Evolutionary conservation across 192 early-diverging fungal genomes (phyloP).

Genomic region (Pilaira anomala): DNA sequence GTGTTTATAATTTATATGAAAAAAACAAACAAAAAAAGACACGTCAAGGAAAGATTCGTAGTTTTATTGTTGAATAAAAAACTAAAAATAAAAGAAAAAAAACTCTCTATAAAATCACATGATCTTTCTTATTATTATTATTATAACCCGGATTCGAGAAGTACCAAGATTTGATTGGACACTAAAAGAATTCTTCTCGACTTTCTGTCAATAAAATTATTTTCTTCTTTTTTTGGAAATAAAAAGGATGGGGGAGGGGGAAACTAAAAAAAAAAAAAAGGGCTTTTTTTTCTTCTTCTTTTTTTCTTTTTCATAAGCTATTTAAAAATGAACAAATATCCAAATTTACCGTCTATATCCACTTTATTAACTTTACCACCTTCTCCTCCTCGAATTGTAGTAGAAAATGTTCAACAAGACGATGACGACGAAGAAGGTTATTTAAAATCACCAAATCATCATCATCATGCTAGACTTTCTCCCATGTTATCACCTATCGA

Average conservation of each 20-base stretch:
- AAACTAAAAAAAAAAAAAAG: too few relatives aligned
- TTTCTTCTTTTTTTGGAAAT: slow-evolving; percentile 10
- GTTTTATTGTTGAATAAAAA: slow-evolving; percentile 21
- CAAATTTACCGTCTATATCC: slow-evolving; percentile 12
- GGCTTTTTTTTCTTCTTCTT: background rate
- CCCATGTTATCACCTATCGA: slow-evolving; percentile 22
- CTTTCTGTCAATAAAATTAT: slow-evolving; percentile 17
- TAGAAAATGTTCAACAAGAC: background rate
- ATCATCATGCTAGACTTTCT: background rate
- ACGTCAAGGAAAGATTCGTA: slow-evolving; percentile 17
- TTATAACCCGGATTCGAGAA: slow-evolving; percentile 9
- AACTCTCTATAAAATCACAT: background rate
- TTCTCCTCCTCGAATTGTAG: slow-evolving; percentile 2
- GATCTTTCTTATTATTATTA: background rate
- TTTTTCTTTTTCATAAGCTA: slow-evolving; percentile 2
- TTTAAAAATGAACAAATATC: slow-evolving; percentile 12
- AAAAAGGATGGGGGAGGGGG: background rate
- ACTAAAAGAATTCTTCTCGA: slow-evolving; percentile 8
- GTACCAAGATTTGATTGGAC: slow-evolving; percentile 21
- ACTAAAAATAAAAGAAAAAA: background rate
- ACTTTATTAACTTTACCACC: slow-evolving; percentile 2
- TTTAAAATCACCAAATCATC: background rate
- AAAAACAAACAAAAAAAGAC: background rate
- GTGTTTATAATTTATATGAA: slow-evolving; percentile 22
- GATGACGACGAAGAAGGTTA: too few relatives aligned